Evolutionary conservation across 208 protist genomes (phyloP).

Genomic region (Trypanosoma vivax): DNA sequence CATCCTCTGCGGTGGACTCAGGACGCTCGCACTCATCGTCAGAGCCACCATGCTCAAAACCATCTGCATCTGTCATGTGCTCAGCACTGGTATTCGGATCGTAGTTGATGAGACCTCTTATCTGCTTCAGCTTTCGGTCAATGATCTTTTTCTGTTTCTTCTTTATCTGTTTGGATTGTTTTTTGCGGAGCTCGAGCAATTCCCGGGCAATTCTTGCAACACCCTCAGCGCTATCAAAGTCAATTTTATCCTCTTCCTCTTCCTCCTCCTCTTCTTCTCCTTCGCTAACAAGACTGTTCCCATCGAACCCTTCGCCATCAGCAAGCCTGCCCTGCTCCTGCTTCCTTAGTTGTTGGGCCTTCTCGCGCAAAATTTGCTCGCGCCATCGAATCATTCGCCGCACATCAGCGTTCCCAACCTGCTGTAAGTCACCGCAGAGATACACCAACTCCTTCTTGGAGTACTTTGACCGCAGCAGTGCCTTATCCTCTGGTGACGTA

Average conservation of each 20-base stretch:
- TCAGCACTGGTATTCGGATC: slow-evolving; percentile 75
- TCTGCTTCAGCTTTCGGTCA: slow-evolving; percentile 89
- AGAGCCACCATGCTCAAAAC: too few species aligned
- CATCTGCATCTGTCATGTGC: slow-evolving; percentile 61
- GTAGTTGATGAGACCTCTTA: slow-evolving; percentile 90
- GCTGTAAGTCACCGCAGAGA: slow-evolving; percentile 89
- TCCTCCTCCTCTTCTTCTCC: slow-evolving; percentile 17
- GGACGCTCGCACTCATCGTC: too few species aligned
- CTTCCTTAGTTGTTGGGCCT: slow-evolving; percentile 18
- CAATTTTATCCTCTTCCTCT: slow-evolving; percentile 36
- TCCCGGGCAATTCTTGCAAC: slow-evolving; percentile 79
- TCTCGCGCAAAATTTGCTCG: slow-evolving; percentile 71
- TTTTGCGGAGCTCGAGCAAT: slow-evolving; percentile 80
- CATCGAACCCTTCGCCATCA: slow-evolving; percentile 12
- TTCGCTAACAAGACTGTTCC: slow-evolving; percentile 4
- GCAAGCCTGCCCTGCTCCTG: slow-evolving; percentile 8
- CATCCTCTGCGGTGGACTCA: slow-evolving; percentile 19
- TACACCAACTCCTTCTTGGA: slow-evolving; percentile 92
- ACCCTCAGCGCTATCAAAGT: slow-evolving; percentile 76
- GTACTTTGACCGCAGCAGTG: slow-evolving; percentile 56
- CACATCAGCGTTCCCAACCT: slow-evolving; percentile 93
- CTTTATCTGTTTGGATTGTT: slow-evolving; percentile 82
- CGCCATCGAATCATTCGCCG: slow-evolving; percentile 93
- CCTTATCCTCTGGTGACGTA: slow-evolving; percentile 73
- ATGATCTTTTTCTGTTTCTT: slow-evolving; percentile 90